phyloP scores from a whole-genome alignment of 495 filamentous ascomycete genomes.

The Hypoxylon perforatum region DNA sequence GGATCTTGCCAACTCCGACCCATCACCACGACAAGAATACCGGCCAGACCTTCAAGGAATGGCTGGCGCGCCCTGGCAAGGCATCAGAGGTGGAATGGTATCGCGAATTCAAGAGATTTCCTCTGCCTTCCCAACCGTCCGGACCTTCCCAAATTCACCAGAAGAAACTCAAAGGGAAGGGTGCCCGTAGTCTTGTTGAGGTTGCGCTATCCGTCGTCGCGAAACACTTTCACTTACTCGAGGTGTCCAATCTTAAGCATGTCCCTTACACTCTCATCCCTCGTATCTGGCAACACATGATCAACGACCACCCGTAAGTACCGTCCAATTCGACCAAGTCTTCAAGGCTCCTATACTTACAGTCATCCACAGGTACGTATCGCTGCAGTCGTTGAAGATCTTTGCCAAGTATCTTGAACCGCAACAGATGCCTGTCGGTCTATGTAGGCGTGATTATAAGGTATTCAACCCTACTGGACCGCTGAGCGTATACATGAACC shows the following conservation, averaged over 20 bases:
- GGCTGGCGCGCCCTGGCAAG: background rate
- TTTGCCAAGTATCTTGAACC: slow-evolving; percentile 6
- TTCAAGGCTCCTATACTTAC: background rate
- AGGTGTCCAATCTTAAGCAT: slow-evolving; percentile 6
- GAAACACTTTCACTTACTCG: slow-evolving; percentile 21
- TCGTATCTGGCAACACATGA: slow-evolving; percentile 33
- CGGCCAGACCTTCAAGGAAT: slow-evolving; percentile 22
- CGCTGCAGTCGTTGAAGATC: slow-evolving; percentile 41
- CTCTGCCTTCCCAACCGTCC: too few relatives aligned
- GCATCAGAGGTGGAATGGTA: slow-evolving; percentile 1
- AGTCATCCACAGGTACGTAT: slow-evolving; percentile 10
- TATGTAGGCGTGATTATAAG: slow-evolving; percentile 8
- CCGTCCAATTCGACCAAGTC: background rate
- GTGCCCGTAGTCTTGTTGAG: slow-evolving; percentile 38
- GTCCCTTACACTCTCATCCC: slow-evolving; percentile 29
- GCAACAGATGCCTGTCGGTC: background rate
- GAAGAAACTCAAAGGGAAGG: slow-evolving; percentile 2
- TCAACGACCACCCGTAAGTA: slow-evolving; percentile 11
- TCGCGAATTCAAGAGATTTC: too few relatives aligned
- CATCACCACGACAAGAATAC: slow-evolving; percentile 4
- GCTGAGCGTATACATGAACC: slow-evolving; percentile 37
- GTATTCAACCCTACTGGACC: slow-evolving; percentile 20
- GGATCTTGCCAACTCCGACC: background rate
- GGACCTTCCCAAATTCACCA: too few relatives aligned
- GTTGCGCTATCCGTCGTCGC: slow-evolving; percentile 37